Conservation (phyloP, 352 stramenopile species). For the Plasmopara viticola region DNA sequence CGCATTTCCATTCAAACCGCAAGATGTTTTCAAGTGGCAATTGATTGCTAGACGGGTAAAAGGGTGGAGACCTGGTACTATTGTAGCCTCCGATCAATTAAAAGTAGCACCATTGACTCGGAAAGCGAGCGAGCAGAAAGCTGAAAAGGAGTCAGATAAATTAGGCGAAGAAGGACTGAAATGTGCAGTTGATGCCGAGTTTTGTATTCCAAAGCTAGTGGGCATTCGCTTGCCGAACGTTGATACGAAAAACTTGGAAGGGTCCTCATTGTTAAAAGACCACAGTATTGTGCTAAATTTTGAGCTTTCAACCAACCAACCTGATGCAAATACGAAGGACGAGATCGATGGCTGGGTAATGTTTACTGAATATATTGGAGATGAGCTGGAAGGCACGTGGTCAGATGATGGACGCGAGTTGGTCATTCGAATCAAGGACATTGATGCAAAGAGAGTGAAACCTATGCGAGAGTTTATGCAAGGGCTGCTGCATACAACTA, state of each 20-base stretch:
- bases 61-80: slow-evolving; percentile 5
- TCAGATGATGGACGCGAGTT: slow-evolving; percentile 33
- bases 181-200: slow-evolving; percentile 48
- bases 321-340: slow-evolving; percentile 19
- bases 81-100: slow-evolving; percentile 13
- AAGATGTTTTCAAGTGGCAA: slow-evolving; percentile 24
- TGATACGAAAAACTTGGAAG: slow-evolving; percentile 1
- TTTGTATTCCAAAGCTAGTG: slow-evolving; percentile 48
- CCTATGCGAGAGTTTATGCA: slow-evolving; percentile 39
- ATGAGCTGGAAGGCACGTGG: slow-evolving; percentile 36
- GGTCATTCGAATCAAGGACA: slow-evolving; percentile 30
- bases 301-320: slow-evolving; percentile 42
- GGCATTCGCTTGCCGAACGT: slow-evolving; percentile 47
- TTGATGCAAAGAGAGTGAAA: slow-evolving; percentile 31
- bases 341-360: slow-evolving; percentile 39
- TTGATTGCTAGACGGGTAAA: slow-evolving; percentile 17
- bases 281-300: slow-evolving; percentile 56
- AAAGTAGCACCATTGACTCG: not conserved
- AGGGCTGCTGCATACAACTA: slow-evolving; percentile 25
- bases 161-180: slow-evolving; percentile 14
- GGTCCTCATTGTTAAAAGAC: slow-evolving; percentile 22
- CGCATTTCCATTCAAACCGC: slow-evolving; percentile 5
- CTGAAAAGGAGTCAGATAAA: not conserved
- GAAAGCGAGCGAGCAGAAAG: not conserved
- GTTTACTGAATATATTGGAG: slow-evolving; percentile 57